A percentile compares a stretch with the other conserved stretches of the same genome.
Conservation (phyloP, 306 rosid genomes). For the Cucurbita maxima region DNA sequence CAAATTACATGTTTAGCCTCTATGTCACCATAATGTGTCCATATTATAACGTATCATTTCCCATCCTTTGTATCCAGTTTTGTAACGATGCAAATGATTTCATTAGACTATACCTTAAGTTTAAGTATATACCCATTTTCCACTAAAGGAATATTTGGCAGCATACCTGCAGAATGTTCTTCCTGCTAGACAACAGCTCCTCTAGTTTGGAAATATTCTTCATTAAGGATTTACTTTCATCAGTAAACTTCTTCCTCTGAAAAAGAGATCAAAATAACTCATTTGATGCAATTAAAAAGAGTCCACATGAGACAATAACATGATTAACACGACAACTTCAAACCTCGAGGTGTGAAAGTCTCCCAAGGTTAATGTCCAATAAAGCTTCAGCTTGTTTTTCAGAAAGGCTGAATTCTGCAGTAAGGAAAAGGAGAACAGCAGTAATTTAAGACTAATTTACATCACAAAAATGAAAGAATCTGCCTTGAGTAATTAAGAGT, state of each 20-base stretch:
- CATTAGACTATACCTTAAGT: background rate
- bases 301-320: background rate
- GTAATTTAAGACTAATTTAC: background rate
- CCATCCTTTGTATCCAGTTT: background rate
- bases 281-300: background rate
- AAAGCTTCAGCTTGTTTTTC: constrained; percentile 96
- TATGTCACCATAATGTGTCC: background rate
- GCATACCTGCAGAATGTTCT: constrained; percentile 64
- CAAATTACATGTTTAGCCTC: background rate
- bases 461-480: background rate
- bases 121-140: background rate
- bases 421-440: background rate
- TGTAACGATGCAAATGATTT: background rate
- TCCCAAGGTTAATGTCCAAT: constrained; percentile 73
- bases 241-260: constrained; percentile 62
- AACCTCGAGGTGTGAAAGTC: constrained; percentile 82
- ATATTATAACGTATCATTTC: background rate
- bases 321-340: constrained; percentile 10
- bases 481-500: background rate
- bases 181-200: constrained; percentile 71
- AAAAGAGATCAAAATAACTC: constrained; percentile 5
- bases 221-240: constrained; percentile 56
- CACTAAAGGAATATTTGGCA: background rate
- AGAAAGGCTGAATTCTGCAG: constrained; percentile 66
- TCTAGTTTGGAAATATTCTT: constrained; percentile 70